Evolutionary conservation across 352 stramenopile species (phyloP), one percentile per base, ranked within the genome.

Genomic region (Aphanomyces euteiches): DNA sequence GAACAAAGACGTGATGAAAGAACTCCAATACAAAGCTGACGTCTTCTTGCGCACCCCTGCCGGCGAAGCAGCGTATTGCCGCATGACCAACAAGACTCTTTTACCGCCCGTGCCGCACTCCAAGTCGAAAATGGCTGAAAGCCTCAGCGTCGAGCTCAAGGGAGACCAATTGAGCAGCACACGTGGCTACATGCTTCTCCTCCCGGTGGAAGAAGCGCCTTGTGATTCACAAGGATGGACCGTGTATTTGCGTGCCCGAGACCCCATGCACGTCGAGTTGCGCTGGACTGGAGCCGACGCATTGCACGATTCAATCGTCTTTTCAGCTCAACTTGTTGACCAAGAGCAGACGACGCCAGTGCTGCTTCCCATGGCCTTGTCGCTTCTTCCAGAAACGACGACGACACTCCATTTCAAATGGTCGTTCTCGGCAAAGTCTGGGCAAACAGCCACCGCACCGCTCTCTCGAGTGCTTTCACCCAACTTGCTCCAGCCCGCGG

Each of bases 1-100:
- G 57, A 96, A 95, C 77, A 94, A 95, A 69, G 88, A 96, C 47
- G 84, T 96, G n/a, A 76, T 96, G 61, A 96, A 96, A 71, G 88
- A 96, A 66, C 74, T 96, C 8, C 85, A 95, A 70, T 96, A 93
- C 72, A 92, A 87, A 53, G 87, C 87, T 1, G 88, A 96, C 67
- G 83, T 95, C 3, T 96, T 88, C 64, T 75, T 85, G 13, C 77
- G 85, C 40, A 94, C 82, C 3, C 67, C 78, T 40, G 83, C 80
- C 38, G 84, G 85, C 5, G 86, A 96, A 77, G 75, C 41, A 60
- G 87, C 86, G 7, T 96, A 92, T 67, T 92, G 81, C 72, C 79
- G 82, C 21, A 82, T 80, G 37, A 82, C 92, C 40, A 85, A 86
- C 2, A 78, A 82, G 73, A 75, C 80, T 58, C 53, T 85, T 19